Evolutionary conservation across 345 rosid species (phyloP).

Genomic region (Aquilaria sinensis): DNA sequence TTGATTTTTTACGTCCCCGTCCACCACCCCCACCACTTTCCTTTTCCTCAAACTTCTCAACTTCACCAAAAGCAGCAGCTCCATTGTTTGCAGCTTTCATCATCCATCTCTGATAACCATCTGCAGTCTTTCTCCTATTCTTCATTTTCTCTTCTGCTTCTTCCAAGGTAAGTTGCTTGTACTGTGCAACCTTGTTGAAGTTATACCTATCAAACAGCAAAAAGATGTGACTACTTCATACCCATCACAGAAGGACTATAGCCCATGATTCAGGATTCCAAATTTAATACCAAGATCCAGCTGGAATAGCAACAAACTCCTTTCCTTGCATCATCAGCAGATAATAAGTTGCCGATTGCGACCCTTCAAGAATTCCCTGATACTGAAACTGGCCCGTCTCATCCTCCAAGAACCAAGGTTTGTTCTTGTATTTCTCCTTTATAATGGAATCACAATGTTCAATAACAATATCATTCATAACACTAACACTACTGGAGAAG

Average conservation of each 20-base stretch:
- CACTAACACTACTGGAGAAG: no score
- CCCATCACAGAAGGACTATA: no score
- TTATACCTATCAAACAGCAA: constrained; percentile 45
- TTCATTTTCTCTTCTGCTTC: constrained; percentile 99
- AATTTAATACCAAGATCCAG: constrained; percentile 77
- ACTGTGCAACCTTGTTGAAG: constrained; percentile 92
- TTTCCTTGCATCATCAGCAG: constrained; percentile 78
- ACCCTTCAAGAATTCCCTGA: constrained; percentile 93
- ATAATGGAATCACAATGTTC: constrained; percentile 1
- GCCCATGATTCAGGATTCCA: no score
- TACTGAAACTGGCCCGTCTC: constrained; percentile 92
- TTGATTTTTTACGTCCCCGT: constrained; percentile 73
- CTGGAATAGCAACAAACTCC: constrained; percentile 87
- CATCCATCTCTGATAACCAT: constrained; percentile 99
- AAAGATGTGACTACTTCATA: background rate
- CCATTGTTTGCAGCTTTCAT: constrained; percentile 96
- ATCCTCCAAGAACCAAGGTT: constrained; percentile 95
- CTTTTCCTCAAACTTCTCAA: constrained; percentile 66
- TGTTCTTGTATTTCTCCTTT: constrained; percentile 91
- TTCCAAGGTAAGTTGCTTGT: constrained; percentile 94
- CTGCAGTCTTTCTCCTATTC: constrained; percentile 92
- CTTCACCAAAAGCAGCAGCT: constrained; percentile 91
- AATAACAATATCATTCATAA: no score
- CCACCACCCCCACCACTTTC: constrained; percentile 50
- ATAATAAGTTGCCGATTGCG: constrained; percentile 93